A percentile compares a stretch with the other conserved stretches of the same genome.
Conservation (phyloP, 805 yeast species). For the Cyberlindnera xishuangbannaensis region DNA sequence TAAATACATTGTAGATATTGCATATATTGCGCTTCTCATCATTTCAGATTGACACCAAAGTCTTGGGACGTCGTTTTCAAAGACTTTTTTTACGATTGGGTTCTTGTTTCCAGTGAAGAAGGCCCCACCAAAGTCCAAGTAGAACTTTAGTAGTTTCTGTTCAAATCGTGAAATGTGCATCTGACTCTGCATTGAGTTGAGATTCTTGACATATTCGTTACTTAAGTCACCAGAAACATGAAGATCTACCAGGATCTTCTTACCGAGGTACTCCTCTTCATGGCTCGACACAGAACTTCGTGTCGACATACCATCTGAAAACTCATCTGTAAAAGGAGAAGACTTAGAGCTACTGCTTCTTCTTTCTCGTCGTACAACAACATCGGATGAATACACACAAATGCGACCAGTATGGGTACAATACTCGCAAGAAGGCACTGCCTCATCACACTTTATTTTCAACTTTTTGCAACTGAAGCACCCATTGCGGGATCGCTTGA, state of each 20-base stretch:
- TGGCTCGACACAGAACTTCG: not conserved
- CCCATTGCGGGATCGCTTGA: slow-evolving; percentile 64
- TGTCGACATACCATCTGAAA: not conserved
- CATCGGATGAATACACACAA: slow-evolving; percentile 49
- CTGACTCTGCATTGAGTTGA: slow-evolving; percentile 18
- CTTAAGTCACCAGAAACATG: slow-evolving; percentile 2
- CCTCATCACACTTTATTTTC: slow-evolving; percentile 88
- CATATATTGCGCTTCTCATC: slow-evolving; percentile 15
- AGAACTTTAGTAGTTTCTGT: slow-evolving; percentile 17
- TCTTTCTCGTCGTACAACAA: not conserved
- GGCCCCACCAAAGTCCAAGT: slow-evolving; percentile 18
- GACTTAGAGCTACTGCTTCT: not conserved
- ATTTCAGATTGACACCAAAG: slow-evolving; percentile 16
- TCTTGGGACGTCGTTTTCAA: slow-evolving; percentile 16
- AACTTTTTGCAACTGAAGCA: slow-evolving; percentile 84
- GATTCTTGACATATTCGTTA: slow-evolving; percentile 1
- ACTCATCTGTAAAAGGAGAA: not conserved
- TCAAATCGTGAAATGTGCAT: slow-evolving; percentile 17
- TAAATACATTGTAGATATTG: slow-evolving; percentile 18
- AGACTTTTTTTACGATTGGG: slow-evolving; percentile 7
- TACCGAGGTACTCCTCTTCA: slow-evolving; percentile 2
- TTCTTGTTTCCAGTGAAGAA: slow-evolving; percentile 16
- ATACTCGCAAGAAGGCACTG: slow-evolving; percentile 70
- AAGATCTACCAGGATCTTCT: slow-evolving; percentile 1
- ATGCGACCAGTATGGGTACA: slow-evolving; percentile 71